Evolutionary conservation across 2,329 filamentous ascomycete species (phyloP).

Genomic region (Hypocrella siamensis): DNA sequence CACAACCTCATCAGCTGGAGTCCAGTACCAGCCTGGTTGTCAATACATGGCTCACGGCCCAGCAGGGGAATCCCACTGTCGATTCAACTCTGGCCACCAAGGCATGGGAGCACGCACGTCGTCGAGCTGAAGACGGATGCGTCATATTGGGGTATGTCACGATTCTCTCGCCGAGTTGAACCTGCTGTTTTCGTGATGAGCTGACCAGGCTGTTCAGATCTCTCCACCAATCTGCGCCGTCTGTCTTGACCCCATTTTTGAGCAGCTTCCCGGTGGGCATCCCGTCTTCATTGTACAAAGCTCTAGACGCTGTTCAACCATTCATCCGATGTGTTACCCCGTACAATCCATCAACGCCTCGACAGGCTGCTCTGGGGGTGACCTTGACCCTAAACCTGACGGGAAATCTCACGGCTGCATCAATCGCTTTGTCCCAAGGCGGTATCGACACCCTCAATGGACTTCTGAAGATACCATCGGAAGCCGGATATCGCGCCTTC

Average conservation of each 20-base stretch:
- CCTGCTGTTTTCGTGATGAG: too few relatives aligned
- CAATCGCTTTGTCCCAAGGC: conserved; percentile 65
- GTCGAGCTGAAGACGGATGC: conserved; percentile 89
- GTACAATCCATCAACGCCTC: conserved; percentile 69
- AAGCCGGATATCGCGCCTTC: conserved; percentile 78
- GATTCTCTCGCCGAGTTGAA: too few relatives aligned
- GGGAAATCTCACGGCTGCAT: conserved; percentile 62
- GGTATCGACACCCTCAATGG: conserved; percentile 76
- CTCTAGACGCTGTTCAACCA: conserved; percentile 67
- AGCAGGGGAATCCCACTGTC: conserved; percentile 55
- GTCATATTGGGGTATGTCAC: conserved; percentile 65
- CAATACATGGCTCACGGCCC: conserved; percentile 85
- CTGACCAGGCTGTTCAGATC: conserved; percentile 40
- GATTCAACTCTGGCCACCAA: conserved; percentile 63
- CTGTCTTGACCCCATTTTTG: conserved; percentile 67
- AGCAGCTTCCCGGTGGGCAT: conserved; percentile 65
- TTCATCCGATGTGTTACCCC: conserved; percentile 82
- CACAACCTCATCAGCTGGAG: conserved; percentile 74
- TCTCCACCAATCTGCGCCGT: conserved; percentile 77
- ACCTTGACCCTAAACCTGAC: conserved; percentile 68
- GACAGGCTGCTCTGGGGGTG: conserved; percentile 67
- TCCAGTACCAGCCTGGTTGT: conserved; percentile 82
- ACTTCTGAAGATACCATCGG: conserved; percentile 62
- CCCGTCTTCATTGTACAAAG: conserved; percentile 59
- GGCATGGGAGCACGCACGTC: conserved; percentile 91